Percentiles rank a stretch among this genome's conserved stretches.
Evolutionary conservation across 192 early-diverging fungal genomes (phyloP).

Genomic region (Backusella mclennaniae): DNA sequence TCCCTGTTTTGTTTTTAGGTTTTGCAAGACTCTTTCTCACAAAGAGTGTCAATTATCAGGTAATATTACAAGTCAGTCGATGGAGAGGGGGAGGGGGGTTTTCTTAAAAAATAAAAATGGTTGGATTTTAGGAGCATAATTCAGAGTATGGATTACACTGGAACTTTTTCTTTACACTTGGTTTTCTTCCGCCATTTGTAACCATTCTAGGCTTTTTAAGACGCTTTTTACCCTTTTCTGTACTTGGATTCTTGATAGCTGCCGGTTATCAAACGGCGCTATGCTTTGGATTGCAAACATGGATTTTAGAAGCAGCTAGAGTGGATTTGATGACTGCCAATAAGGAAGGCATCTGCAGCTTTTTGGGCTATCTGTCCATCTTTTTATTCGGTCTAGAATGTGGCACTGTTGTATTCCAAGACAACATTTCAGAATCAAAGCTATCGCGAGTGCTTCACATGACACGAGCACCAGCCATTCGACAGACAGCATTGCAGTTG

Average conservation of each 20-base stretch:
- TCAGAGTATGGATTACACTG: slow-evolving; percentile 97
- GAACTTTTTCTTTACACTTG: slow-evolving; percentile 98
- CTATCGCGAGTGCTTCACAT: background rate
- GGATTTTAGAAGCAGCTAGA: slow-evolving; percentile 75
- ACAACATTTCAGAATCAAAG: background rate
- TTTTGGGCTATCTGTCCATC: slow-evolving; percentile 81
- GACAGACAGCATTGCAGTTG: slow-evolving; percentile 42
- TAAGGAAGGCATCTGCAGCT: slow-evolving; percentile 87
- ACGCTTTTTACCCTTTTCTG: slow-evolving; percentile 54
- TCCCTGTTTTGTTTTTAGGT: slow-evolving; percentile 76
- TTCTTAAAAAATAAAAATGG: too few relatives aligned
- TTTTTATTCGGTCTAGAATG: slow-evolving; percentile 76
- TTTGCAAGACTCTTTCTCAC: slow-evolving; percentile 66
- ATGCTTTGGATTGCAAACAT: slow-evolving; percentile 61
- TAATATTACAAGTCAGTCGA: slow-evolving; percentile 8
- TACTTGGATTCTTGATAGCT: slow-evolving; percentile 49
- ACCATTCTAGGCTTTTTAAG: slow-evolving; percentile 55
- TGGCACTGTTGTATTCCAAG: slow-evolving; percentile 57
- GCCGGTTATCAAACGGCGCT: slow-evolving; percentile 61
- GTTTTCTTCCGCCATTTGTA: slow-evolving; percentile 78
- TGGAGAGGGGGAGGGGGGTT: too few relatives aligned
- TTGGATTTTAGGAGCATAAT: slow-evolving; percentile 66
- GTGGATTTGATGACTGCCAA: slow-evolving; percentile 76
- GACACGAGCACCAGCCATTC: background rate
- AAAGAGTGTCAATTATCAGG: slow-evolving; percentile 87